Conservation (phyloP, 805 yeast species). For the Saccharomycopsis malanga region DNA sequence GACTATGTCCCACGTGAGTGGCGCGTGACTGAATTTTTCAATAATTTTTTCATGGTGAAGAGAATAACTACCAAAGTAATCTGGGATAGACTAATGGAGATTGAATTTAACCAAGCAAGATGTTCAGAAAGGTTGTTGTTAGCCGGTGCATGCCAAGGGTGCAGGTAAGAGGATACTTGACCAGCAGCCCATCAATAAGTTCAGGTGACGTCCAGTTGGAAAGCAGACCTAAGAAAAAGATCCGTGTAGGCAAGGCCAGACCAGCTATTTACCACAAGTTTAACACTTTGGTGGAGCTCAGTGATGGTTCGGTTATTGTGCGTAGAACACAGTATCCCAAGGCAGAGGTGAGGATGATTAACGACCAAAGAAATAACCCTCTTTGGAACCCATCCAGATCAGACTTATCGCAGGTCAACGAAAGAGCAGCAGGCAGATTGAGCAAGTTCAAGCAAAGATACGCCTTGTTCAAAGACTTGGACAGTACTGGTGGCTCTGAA, state of each 20-base stretch:
- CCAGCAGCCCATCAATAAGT: conserved; percentile 13
- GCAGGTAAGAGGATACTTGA: conserved; percentile 15
- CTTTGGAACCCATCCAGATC: conserved; percentile 86
- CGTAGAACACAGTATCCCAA: conserved; percentile 87
- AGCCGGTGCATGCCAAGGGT: neutral
- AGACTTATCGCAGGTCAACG: conserved; percentile 65
- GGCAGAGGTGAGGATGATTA: conserved; percentile 74
- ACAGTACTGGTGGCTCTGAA: conserved; percentile 3
- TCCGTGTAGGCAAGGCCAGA: conserved; percentile 76
- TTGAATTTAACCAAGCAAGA: no score
- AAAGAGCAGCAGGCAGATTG: conserved; percentile 78
- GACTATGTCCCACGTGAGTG: no score
- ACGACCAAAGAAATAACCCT: conserved; percentile 81
- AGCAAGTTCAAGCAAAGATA: conserved; percentile 67
- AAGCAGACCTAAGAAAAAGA: conserved; percentile 58
- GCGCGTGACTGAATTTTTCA: no score
- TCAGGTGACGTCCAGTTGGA: conserved; percentile 20
- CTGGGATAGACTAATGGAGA: no score
- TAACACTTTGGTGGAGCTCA: conserved; percentile 79
- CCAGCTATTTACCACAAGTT: conserved; percentile 92
- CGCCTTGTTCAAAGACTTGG: conserved; percentile 40
- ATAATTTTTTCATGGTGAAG: no score
- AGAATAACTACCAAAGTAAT: no score
- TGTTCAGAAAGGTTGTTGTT: neutral
- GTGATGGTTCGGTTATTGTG: conserved; percentile 85